A percentile compares a stretch with the other conserved stretches of the same genome.
Conservation (phyloP, 352 stramenopile genomes). For the Pythium volutum region DNA sequence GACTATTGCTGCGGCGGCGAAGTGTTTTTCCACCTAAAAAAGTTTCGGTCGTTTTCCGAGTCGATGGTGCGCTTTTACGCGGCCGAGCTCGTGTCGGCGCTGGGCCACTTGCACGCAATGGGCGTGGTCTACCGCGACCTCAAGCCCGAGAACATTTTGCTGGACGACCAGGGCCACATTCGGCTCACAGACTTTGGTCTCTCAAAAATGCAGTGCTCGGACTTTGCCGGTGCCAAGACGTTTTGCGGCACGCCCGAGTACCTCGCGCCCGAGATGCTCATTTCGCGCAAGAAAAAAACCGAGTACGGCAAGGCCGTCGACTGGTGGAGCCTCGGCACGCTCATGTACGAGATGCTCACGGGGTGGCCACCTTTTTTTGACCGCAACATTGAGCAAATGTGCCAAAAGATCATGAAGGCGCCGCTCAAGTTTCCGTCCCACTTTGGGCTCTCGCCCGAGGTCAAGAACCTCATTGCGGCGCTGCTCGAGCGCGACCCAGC, state of each 20-base stretch:
- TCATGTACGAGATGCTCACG: slow-evolving; percentile 95
- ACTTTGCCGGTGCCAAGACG: slow-evolving; percentile 78
- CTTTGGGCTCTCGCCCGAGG: slow-evolving; percentile 67
- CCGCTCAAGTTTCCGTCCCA: slow-evolving; percentile 85
- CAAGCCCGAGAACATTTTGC: slow-evolving; percentile 93
- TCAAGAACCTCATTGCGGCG: slow-evolving; percentile 78
- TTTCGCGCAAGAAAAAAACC: slow-evolving; percentile 84
- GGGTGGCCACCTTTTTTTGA: slow-evolving; percentile 93
- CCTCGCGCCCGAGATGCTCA: slow-evolving; percentile 88
- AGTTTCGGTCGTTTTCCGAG: slow-evolving; percentile 88
- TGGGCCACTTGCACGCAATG: slow-evolving; percentile 88
- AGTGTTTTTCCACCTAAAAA: slow-evolving; percentile 92
- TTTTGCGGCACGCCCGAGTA: slow-evolving; percentile 90
- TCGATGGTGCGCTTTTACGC: slow-evolving; percentile 91
- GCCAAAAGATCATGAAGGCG: slow-evolving; percentile 89
- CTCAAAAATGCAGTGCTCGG: slow-evolving; percentile 84
- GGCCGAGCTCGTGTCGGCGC: slow-evolving; percentile 89
- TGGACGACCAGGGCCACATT: slow-evolving; percentile 91
- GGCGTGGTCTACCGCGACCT: slow-evolving; percentile 93
- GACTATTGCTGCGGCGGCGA: slow-evolving; percentile 90
- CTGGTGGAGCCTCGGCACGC: slow-evolving; percentile 92
- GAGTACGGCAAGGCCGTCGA: slow-evolving; percentile 92
- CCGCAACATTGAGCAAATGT: slow-evolving; percentile 90
- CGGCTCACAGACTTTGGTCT: slow-evolving; percentile 93
- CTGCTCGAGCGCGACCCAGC: slow-evolving; percentile 69